These are phyloP conservation scores for Epichloe bromicola DNA, from an alignment of 2,329 filamentous ascomycete genomes.

Conservation along the genomic window DNA sequence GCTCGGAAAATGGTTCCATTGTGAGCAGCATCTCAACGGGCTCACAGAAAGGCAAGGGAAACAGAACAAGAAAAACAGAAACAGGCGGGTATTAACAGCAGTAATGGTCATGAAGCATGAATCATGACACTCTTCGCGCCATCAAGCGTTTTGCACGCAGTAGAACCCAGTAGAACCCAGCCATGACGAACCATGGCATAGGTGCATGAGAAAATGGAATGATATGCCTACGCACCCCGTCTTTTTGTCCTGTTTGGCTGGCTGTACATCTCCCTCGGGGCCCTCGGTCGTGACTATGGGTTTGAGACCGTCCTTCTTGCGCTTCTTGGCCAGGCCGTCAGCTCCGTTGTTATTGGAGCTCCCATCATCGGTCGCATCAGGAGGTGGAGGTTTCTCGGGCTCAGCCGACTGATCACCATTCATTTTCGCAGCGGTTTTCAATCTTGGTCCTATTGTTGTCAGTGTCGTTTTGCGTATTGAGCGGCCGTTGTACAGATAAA, in stretches of 20 bases:
- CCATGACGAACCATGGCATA: background rate
- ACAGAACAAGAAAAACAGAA: background rate
- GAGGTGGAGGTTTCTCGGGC: slow-evolving; percentile 16
- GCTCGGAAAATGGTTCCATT: background rate
- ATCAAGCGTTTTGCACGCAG: background rate
- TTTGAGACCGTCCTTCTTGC: slow-evolving; percentile 61
- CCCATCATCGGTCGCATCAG: slow-evolving; percentile 5
- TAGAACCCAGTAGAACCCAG: background rate
- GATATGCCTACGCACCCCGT: slow-evolving; percentile 22
- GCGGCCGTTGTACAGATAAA: background rate
- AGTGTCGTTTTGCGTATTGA: background rate
- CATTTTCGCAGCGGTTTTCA: slow-evolving; percentile 10
- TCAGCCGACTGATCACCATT: slow-evolving; percentile 18
- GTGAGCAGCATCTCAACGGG: background rate
- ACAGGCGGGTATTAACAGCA: background rate
- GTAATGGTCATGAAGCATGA: background rate
- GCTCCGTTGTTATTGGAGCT: slow-evolving; percentile 15
- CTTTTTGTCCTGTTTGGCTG: slow-evolving; percentile 16
- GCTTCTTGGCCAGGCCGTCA: slow-evolving; percentile 44
- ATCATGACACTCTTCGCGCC: background rate
- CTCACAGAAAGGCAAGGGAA: background rate
- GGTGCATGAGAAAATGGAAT: background rate
- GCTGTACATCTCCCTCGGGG: slow-evolving; percentile 6
- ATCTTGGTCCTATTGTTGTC: background rate
- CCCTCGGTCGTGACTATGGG: slow-evolving; percentile 60